These are phyloP conservation scores for Metschnikowia sp. DNA, from an alignment of 805 yeast genomes.

Conservation along the genomic window DNA sequence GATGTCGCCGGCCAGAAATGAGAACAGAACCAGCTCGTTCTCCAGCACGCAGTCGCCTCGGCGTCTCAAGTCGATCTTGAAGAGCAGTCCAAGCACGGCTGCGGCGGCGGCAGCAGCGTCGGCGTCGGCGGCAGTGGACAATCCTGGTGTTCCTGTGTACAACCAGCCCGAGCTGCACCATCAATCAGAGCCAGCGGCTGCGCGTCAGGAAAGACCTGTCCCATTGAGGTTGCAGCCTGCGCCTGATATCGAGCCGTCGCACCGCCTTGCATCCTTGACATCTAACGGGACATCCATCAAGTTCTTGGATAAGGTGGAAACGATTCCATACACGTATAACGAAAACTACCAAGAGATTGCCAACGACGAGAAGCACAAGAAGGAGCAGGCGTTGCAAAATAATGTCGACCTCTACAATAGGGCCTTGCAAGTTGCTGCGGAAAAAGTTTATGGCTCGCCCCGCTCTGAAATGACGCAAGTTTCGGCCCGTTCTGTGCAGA, in stretches of 20 bases:
- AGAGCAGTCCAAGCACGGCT: slow-evolving; percentile 17
- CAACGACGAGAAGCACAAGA: slow-evolving; percentile 9
- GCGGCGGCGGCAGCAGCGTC: slow-evolving; percentile 8
- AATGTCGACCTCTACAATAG: slow-evolving; percentile 52
- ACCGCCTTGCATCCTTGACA: slow-evolving; percentile 9
- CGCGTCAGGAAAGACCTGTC: neutral
- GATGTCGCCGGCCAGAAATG: neutral
- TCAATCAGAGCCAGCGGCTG: too few species aligned
- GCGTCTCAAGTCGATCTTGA: slow-evolving; percentile 36
- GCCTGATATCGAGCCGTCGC: slow-evolving; percentile 5
- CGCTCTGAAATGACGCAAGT: neutral
- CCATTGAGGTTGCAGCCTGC: slow-evolving; percentile 8
- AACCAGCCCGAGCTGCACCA: neutral
- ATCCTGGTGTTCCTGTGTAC: neutral
- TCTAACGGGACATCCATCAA: slow-evolving; percentile 35
- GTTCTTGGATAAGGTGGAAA: slow-evolving; percentile 36
- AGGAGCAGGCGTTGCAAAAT: slow-evolving; percentile 20
- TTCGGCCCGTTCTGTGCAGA: neutral
- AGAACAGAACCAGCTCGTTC: slow-evolving; percentile 12
- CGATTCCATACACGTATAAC: slow-evolving; percentile 24
- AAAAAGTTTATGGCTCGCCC: slow-evolving; percentile 48
- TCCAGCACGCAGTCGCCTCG: slow-evolving; percentile 17
- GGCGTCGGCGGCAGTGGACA: neutral
- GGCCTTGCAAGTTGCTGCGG: slow-evolving; percentile 55
- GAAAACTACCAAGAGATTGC: slow-evolving; percentile 8